Percentiles rank a stretch among this genome's conserved stretches.
These are phyloP conservation scores for Astrephomene gubernaculifera DNA, from an alignment of 139 green algal species.

Conservation along the genomic window DNA sequence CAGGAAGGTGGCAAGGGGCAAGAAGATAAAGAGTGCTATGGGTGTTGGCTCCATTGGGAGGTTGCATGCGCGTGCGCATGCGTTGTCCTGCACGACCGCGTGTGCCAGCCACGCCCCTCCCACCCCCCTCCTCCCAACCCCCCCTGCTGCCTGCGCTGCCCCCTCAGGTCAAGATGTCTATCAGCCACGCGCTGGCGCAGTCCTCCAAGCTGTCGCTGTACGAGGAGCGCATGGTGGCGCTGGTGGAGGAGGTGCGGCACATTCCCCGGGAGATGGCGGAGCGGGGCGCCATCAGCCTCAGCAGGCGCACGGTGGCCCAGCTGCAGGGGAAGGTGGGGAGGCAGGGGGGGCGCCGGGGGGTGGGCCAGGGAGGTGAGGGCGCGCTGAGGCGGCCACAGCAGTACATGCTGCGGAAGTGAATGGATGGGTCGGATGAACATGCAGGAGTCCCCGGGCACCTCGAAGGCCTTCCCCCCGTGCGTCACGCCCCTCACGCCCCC, in stretches of 20 bases:
- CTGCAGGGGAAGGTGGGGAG: conserved; percentile 60
- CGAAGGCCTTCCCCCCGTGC: too few relatives aligned
- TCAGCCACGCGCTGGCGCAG: conserved; percentile 71
- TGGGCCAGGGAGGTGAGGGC: not conserved
- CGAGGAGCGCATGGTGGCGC: conserved; percentile 79
- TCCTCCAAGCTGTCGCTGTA: conserved; percentile 86
- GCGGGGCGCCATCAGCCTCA: conserved; percentile 45
- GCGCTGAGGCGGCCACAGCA: not conserved
- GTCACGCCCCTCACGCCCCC: too few relatives aligned
- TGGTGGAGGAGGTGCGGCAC: conserved; percentile 73
- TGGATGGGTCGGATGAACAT: too few relatives aligned
- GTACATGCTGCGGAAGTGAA: too few relatives aligned
- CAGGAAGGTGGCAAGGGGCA: not conserved
- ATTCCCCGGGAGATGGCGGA: conserved; percentile 50
- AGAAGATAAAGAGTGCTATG: not conserved
- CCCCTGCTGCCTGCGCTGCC: not conserved
- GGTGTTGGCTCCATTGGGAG: not conserved
- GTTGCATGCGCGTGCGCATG: not conserved
- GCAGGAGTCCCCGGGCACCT: too few relatives aligned
- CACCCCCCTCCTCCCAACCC: not conserved
- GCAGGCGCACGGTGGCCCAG: conserved; percentile 69
- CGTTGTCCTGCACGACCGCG: not conserved
- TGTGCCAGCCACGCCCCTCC: not conserved
- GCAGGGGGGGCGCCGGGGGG: not conserved
- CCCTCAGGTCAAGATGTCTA: conserved; percentile 66